phyloP scores from a whole-genome alignment of 768 basidiomycete genomes.

The Cyathus striatus region DNA sequence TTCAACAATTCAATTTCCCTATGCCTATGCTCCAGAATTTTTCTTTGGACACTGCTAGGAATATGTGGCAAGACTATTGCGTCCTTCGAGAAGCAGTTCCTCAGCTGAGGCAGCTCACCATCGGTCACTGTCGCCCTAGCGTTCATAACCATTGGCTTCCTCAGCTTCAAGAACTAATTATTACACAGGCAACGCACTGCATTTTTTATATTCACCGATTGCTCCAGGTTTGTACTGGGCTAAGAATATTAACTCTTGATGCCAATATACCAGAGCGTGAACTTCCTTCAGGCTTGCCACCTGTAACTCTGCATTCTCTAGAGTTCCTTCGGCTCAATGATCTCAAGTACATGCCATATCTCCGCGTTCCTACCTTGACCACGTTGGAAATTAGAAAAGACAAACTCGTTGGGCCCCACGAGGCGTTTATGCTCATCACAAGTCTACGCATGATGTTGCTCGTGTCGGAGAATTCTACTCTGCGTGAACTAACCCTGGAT shows the following conservation, averaged over 20 bases:
- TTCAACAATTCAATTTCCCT: conserved; percentile 8
- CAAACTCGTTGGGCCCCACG: neutral
- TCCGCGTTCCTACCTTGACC: conserved; percentile 4
- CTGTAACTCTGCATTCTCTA: conserved; percentile 1
- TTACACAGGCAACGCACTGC: conserved; percentile 3
- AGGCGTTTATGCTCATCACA: conserved; percentile 3
- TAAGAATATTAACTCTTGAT: conserved; percentile 5
- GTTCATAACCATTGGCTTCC: conserved; percentile 6
- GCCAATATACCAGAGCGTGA: conserved; percentile 5
- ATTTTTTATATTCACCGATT: conserved; percentile 5
- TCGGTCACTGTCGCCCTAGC: conserved; percentile 7
- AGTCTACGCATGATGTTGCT: conserved; percentile 4
- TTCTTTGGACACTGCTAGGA: conserved; percentile 6
- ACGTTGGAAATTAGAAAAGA: conserved; percentile 3
- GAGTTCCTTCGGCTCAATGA: conserved; percentile 2
- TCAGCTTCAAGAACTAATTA: conserved; percentile 4
- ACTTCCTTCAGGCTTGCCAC: conserved; percentile 1
- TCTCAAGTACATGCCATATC: conserved; percentile 6
- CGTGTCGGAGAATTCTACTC: conserved; percentile 1
- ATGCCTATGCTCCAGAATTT: conserved; percentile 5
- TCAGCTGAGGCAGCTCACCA: conserved; percentile 1
- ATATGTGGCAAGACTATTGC: conserved; percentile 6
- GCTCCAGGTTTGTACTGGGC: conserved; percentile 2
- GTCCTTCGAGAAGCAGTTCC: conserved; percentile 3
- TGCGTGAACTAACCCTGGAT: conserved; percentile 2